Base-by-base conservation (phyloP, 805 yeast genomes). In the Lipomyces mesembrius region DNA sequence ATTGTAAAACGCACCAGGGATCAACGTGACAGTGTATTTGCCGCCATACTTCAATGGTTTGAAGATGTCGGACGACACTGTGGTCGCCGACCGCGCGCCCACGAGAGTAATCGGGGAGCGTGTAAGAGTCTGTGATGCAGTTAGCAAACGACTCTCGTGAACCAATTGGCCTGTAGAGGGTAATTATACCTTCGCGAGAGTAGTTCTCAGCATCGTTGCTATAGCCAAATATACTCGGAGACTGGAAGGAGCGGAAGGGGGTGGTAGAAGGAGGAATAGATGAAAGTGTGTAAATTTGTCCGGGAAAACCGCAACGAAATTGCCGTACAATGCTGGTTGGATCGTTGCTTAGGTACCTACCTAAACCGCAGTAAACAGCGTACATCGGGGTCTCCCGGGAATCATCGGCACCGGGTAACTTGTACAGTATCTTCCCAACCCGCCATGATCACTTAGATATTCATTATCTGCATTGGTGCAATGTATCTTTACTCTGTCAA, bases 11-110 rank as follows among this genome's bases (percentile, higher is more conserved):
- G 20, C 67, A 75, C 78, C 83, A 67, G 98, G 98, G 74, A 94
- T 89, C 79, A 94, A 84, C 60, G 99, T 94, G 66, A 95, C 97
- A 62, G 94, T 90, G 84, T 87, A 93, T 78, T 88, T 88, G 70
- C 97, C 97, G 74, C 98, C 98, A 82, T 91, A 92, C 81, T 91
- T 90, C 83, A 91, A 91, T 76, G 97, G 96, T 76, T 90, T 83
- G 71, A 85, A 84, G 68, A 84, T 75, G 78, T 87, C 90, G 63
- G 89, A 84, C 35, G 87, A 80, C 64, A 87, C 84, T 65, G 83
- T 79, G 60, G 91, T 84, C 67, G 92, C 90, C 37, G 83, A 64
- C 34, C 74, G 63, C 60, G 62, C 52, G 27, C 71, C 71, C 60
- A 68, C 71, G 51, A 66, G 63, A 27, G 71, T 67, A 53, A 66